A percentile compares a stretch with the other conserved stretches of the same genome.
phyloP scores from a whole-genome alignment of 306 rosid species.

The Vigna reflexopilosa region DNA sequence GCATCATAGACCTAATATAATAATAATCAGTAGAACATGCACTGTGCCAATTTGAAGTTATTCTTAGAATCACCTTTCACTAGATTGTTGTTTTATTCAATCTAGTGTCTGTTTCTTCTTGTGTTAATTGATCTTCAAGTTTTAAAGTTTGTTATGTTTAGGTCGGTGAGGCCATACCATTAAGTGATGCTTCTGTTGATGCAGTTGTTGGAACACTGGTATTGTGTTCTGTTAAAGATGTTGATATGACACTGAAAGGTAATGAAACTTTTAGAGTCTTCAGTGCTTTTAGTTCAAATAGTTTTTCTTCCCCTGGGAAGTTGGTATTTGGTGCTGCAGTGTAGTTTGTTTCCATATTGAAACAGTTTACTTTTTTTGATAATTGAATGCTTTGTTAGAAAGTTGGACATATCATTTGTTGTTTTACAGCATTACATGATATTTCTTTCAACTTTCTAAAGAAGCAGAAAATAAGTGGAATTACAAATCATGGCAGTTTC shows the following conservation, averaged over 20 bases:
- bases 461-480: background rate
- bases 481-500: background rate
- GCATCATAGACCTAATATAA: background rate
- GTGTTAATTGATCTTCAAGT: constrained; percentile 32
- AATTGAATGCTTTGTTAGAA: background rate
- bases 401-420: background rate
- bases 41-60: constrained; percentile 4
- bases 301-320: constrained; percentile 8
- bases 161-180: constrained; percentile 91
- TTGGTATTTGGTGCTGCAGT: constrained; percentile 7
- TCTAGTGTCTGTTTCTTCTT: background rate
- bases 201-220: constrained; percentile 96
- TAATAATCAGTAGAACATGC: background rate
- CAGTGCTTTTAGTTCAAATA: constrained; percentile 8
- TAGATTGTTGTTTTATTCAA: constrained; percentile 7
- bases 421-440: constrained; percentile 14
- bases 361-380: background rate
- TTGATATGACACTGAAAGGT: constrained; percentile 74
- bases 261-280: constrained; percentile 31
- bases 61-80: constrained; percentile 1
- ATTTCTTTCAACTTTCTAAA: constrained; percentile 17
- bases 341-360: constrained; percentile 17
- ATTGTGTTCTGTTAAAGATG: constrained; percentile 89
- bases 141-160: constrained; percentile 45
- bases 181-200: constrained; percentile 87